These are phyloP conservation scores for Hypoxylon sp. DNA, from an alignment of 2,329 filamentous ascomycete genomes.

Conservation along the genomic window DNA sequence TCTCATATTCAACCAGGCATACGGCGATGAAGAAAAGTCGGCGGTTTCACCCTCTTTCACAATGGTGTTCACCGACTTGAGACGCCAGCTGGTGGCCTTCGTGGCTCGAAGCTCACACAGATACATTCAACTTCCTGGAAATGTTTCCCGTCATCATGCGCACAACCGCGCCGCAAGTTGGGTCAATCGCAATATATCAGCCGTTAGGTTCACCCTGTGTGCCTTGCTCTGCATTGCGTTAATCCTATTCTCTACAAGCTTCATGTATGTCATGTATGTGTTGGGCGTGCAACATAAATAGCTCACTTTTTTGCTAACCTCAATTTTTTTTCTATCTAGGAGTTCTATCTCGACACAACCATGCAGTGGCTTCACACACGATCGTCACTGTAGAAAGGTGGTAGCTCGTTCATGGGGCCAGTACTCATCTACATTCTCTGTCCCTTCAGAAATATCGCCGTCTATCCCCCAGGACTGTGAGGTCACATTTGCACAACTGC, in stretches of 20 bases:
- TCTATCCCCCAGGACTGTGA: slow-evolving; percentile 77
- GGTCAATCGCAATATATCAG: slow-evolving; percentile 43
- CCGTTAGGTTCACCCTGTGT: slow-evolving; percentile 43
- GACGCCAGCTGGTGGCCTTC: slow-evolving; percentile 40
- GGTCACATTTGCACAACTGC: slow-evolving; percentile 83
- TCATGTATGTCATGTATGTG: slow-evolving; percentile 46
- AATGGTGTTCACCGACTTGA: slow-evolving; percentile 50
- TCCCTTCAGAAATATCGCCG: slow-evolving; percentile 75
- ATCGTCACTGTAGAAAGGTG: slow-evolving; percentile 74
- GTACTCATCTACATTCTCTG: slow-evolving; percentile 87
- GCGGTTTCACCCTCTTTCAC: slow-evolving; percentile 29
- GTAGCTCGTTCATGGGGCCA: slow-evolving; percentile 85
- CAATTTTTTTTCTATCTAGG: slow-evolving; percentile 31
- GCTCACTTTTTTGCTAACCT: slow-evolving; percentile 34
- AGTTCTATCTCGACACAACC: slow-evolving; percentile 48
- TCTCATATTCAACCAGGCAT: slow-evolving; percentile 10
- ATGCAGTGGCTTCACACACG: slow-evolving; percentile 69
- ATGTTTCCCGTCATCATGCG: slow-evolving; percentile 36
- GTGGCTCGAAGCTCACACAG: slow-evolving; percentile 34
- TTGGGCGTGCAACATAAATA: slow-evolving; percentile 28
- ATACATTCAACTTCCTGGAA: slow-evolving; percentile 49
- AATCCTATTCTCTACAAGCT: slow-evolving; percentile 43
- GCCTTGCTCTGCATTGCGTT: slow-evolving; percentile 45
- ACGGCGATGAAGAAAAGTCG: slow-evolving; percentile 41
- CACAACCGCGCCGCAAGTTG: slow-evolving; percentile 37